These are phyloP conservation scores for Crotalaria pallida DNA, from an alignment of 306 rosid genomes.

Conservation along the genomic window DNA sequence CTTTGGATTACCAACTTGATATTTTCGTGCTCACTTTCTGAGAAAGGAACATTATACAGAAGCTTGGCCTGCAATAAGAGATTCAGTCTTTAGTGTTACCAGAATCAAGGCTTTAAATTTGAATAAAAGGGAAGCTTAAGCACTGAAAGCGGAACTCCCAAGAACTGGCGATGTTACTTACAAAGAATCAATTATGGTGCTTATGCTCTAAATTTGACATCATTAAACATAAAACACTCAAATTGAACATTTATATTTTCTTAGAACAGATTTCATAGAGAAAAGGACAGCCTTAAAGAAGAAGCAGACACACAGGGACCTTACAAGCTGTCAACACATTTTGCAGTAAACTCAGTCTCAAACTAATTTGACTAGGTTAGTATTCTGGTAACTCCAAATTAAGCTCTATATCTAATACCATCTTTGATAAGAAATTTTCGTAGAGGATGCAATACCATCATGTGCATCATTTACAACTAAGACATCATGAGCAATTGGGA, in stretches of 20 bases:
- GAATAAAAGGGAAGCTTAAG: too few species aligned
- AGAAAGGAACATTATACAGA: slow-evolving; percentile 53
- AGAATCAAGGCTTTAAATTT: neutral
- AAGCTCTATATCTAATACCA: neutral
- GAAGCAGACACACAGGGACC: neutral
- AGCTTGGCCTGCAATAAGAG: slow-evolving; percentile 53
- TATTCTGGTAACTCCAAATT: neutral
- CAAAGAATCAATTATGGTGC: neutral
- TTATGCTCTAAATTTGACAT: neutral
- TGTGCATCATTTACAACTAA: neutral
- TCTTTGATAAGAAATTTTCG: neutral
- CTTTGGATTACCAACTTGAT: slow-evolving; percentile 61
- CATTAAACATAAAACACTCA: neutral
- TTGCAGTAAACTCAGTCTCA: neutral
- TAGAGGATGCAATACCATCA: neutral
- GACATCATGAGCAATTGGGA: neutral
- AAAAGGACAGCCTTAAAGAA: neutral
- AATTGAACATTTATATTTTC: neutral
- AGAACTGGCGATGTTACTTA: neutral
- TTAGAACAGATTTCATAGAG: neutral
- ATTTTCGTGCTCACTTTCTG: slow-evolving; percentile 48
- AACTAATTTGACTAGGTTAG: neutral
- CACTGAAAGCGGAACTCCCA: neutral
- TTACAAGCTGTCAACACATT: neutral
- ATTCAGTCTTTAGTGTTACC: slow-evolving; percentile 6